A percentile compares a stretch with the other conserved stretches of the same genome.
Conservation (phyloP, 371 early-diverging fungal species). For the Syncephalastrum contaminatum region DNA sequence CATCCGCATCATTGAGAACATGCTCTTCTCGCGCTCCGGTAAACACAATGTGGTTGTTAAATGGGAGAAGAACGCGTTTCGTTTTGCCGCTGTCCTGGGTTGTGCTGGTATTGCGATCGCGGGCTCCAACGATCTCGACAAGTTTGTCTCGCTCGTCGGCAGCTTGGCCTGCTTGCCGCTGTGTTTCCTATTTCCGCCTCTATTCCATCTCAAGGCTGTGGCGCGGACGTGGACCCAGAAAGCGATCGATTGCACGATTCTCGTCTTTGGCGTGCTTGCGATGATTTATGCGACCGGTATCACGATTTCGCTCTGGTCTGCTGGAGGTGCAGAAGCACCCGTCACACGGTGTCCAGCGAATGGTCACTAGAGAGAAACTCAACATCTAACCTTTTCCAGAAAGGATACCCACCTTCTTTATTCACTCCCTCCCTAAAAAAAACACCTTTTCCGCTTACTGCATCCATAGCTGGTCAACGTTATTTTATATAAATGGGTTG, state of each 20-base stretch:
- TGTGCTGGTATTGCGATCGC: constrained; percentile 72
- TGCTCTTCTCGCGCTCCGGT: constrained; percentile 61
- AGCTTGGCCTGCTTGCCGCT: constrained; percentile 61
- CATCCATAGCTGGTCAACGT: too few species aligned
- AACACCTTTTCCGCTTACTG: too few species aligned
- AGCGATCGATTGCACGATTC: constrained; percentile 54
- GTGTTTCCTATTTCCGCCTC: constrained; percentile 79
- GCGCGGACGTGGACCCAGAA: constrained; percentile 42
- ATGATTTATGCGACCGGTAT: constrained; percentile 78
- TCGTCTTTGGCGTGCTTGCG: constrained; percentile 70
- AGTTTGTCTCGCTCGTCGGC: constrained; percentile 85
- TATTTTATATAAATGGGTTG: too few species aligned
- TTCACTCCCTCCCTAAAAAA: too few species aligned
- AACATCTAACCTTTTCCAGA: neutral
- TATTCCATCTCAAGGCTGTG: constrained; percentile 75
- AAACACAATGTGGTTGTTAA: constrained; percentile 69
- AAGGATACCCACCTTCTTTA: neutral
- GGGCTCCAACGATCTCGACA: constrained; percentile 75
- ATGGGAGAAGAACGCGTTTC: constrained; percentile 85
- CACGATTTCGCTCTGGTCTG: constrained; percentile 70
- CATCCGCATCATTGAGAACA: constrained; percentile 80
- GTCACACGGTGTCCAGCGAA: constrained; percentile 36
- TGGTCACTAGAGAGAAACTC: constrained; percentile 9
- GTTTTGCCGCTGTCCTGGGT: constrained; percentile 54
- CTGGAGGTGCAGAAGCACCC: constrained; percentile 35